Conservation (phyloP, 768 basidiomycete genomes). For the Macrolepiota dolichaula region DNA sequence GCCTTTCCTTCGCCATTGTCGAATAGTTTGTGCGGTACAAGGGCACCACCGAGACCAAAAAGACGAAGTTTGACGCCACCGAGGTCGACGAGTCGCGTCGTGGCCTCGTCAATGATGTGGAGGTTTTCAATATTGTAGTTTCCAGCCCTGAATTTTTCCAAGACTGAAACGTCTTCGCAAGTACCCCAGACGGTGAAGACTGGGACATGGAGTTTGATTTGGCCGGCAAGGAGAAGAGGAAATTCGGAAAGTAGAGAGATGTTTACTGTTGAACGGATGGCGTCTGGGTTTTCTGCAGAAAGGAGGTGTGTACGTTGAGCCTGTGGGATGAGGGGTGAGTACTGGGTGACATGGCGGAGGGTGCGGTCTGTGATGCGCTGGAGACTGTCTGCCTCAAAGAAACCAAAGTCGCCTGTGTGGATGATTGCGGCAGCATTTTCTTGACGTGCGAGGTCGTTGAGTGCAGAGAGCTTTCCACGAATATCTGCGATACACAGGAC, state of each 20-base stretch:
- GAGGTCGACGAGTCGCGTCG: constrained; percentile 87
- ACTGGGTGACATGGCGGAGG: constrained; percentile 92
- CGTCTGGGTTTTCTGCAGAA: constrained; percentile 61
- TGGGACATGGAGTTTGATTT: constrained; percentile 87
- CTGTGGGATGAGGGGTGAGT: constrained; percentile 90
- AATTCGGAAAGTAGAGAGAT: constrained; percentile 90
- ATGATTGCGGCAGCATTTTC: constrained; percentile 90
- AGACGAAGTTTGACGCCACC: constrained; percentile 92
- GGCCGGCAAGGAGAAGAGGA: constrained; percentile 84
- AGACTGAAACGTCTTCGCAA: constrained; percentile 89
- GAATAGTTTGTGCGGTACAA: constrained; percentile 93
- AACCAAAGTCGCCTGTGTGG: constrained; percentile 98
- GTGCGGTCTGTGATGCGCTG: constrained; percentile 94
- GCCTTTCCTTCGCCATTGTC: constrained; percentile 91
- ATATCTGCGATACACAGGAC: constrained; percentile 96
- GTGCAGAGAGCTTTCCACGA: constrained; percentile 78
- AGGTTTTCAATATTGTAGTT: constrained; percentile 87
- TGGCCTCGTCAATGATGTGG: constrained; percentile 90
- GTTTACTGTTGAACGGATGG: constrained; percentile 71
- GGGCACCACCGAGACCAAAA: constrained; percentile 93
- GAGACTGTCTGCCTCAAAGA: constrained; percentile 83
- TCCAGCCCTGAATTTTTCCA: constrained; percentile 89
- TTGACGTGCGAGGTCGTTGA: constrained; percentile 90
- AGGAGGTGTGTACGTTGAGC: constrained; percentile 79
- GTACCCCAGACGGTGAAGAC: constrained; percentile 98